Conservation (phyloP, 2,329 filamentous ascomycete genomes). For the Calcarisporium arbuscula region DNA sequence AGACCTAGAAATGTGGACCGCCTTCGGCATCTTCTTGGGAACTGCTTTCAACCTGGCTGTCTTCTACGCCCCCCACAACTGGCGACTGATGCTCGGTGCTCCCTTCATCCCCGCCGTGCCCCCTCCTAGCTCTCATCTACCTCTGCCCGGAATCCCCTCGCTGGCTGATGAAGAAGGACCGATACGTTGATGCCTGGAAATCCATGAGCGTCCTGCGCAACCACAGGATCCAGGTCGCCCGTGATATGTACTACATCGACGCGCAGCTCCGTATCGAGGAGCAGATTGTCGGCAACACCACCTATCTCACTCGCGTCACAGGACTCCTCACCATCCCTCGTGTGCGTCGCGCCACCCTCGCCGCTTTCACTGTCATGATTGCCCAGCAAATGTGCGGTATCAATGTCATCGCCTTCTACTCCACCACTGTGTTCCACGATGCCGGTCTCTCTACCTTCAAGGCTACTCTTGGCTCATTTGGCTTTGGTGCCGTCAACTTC, state of each 20-base stretch:
- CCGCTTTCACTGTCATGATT: conserved; percentile 76
- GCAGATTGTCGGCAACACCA: conserved; percentile 29
- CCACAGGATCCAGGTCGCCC: conserved; percentile 48
- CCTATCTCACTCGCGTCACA: conserved; percentile 41
- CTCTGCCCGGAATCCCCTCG: conserved; percentile 59
- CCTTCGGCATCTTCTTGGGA: conserved; percentile 44
- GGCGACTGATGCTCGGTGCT: conserved; percentile 47
- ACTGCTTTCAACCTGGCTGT: conserved; percentile 28
- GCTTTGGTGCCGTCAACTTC: conserved; percentile 53
- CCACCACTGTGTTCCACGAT: conserved; percentile 53
- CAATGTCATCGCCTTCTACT: conserved; percentile 72
- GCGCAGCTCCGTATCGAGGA: conserved; percentile 36
- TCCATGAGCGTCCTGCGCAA: conserved; percentile 46
- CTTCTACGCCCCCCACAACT: conserved; percentile 21
- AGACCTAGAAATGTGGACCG: conserved; percentile 55
- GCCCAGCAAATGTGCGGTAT: conserved; percentile 63
- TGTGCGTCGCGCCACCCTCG: conserved; percentile 64
- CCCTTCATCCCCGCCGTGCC: conserved; percentile 54
- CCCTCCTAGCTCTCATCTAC: conserved; percentile 47
- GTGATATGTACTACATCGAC: conserved; percentile 52
- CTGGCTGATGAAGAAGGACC: conserved; percentile 60
- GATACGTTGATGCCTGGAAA: conserved; percentile 53
- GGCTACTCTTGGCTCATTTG: conserved; percentile 43
- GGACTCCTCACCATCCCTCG: conserved; percentile 64
- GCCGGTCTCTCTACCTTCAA: conserved; percentile 49